Base-by-base conservation (phyloP, 371 early-diverging fungal genomes). In the Batrachochytrium dendrobatidis region DNA sequence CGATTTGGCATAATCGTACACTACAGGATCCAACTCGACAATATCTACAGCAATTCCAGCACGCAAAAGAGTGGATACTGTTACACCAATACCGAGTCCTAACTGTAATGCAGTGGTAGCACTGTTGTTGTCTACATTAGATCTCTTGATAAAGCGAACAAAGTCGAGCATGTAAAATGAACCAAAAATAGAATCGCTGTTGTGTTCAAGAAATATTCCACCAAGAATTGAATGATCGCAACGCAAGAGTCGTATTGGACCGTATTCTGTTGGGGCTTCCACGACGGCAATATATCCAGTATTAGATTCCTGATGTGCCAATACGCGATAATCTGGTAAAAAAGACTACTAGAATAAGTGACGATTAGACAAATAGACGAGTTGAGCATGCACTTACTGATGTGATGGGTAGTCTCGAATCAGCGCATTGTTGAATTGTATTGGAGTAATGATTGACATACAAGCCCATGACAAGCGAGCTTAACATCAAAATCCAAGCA, bases 221-320 rank as follows among this genome's bases (percentile, higher is more conserved):
- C 92, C 92, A 35, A 92, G 71, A 49, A 92, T 65, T 22, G 88
- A 88, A 66, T 92, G 89, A 25, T 90, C 90, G 60, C 83, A 81
- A 53, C 90, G 86, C 72, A 92, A 64, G 26, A 89, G 59, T 4
- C 83, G 80, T 26, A 87, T 66, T 15, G 75, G 67, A 45, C 78
- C 64, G 50, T 67, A 53, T 22, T 63, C 24, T 20, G 45, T 26
- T n/a, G 64, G 67, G 59, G 83, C 84, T 26, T 86, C 81, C 15
- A 83, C 70, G 3, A 86, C 83, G 10, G 80, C 74, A 17, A 91
- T 68, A 82, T 83, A 87, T 4, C 91, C 91, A 0, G 87, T 86
- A 39, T 70, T 63, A 24, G 86, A 85, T 64, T 90, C 88, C 10
- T 67, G 68, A 29, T 85, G 76, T 34, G 79, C 81, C 22, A 86